These are phyloP conservation scores for Populus hybrid DNA, from an alignment of 441 rosid species.

Conservation along the genomic window DNA sequence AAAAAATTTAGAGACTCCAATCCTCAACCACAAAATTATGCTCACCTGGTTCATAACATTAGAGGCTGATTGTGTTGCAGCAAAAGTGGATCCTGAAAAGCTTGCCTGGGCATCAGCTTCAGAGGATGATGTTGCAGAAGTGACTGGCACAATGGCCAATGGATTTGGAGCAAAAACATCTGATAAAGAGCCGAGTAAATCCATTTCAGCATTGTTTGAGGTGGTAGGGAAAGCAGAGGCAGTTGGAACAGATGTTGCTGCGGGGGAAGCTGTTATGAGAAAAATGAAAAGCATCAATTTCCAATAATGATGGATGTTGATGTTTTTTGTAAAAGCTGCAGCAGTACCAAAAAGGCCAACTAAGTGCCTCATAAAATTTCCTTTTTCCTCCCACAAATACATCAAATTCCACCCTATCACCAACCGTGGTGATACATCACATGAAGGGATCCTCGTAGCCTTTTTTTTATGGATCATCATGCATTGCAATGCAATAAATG, in stretches of 20 bases:
- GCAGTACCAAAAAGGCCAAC: neutral
- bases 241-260: constrained; percentile 32
- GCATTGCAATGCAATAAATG: neutral
- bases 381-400: neutral
- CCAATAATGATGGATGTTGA: neutral
- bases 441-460: neutral
- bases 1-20: neutral
- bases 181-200: constrained; percentile 80
- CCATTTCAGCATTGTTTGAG: constrained; percentile 61
- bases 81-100: constrained; percentile 44
- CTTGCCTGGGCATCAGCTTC: constrained; percentile 49
- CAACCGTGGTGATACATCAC: neutral
- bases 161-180: constrained; percentile 66
- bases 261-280: constrained; percentile 34
- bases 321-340: neutral
- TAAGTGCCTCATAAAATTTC: neutral
- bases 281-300: constrained; percentile 16
- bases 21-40: constrained; percentile 1
- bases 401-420: constrained; percentile 10
- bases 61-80: constrained; percentile 40
- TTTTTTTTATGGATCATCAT: neutral
- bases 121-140: constrained; percentile 32
- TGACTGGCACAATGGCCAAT: constrained; percentile 71
- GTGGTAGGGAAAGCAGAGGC: constrained; percentile 43
- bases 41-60: constrained; percentile 52